Evolutionary conservation across 768 basidiomycete genomes (phyloP).

Genomic region (Grammothele lineata): DNA sequence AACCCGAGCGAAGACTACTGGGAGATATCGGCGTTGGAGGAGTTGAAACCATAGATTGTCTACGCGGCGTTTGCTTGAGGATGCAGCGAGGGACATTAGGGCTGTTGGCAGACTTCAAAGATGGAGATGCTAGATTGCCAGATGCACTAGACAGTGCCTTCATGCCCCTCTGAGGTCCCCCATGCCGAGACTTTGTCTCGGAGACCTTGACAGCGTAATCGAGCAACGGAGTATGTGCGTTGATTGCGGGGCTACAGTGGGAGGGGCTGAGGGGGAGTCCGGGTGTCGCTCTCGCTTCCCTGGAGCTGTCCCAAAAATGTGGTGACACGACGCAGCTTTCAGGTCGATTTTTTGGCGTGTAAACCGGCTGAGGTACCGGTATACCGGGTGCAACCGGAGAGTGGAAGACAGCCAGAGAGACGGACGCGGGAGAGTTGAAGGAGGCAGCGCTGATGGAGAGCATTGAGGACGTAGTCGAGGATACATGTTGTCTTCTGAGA

Average conservation of each 20-base stretch:
- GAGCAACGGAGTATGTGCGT: too few relatives aligned
- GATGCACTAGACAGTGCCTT: too few relatives aligned
- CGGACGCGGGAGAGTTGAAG: constrained; percentile 1
- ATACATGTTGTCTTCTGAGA: constrained; percentile 8
- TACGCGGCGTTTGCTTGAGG: too few relatives aligned
- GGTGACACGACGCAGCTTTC: constrained; percentile 11
- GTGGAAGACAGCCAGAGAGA: constrained; percentile 8
- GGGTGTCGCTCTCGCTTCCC: too few relatives aligned
- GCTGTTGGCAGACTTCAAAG: too few relatives aligned
- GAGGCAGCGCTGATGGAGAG: constrained; percentile 4
- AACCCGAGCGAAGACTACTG: neutral
- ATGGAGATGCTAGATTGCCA: neutral
- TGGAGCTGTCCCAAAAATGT: constrained; percentile 3
- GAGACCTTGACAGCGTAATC: too few relatives aligned
- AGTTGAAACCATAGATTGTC: too few relatives aligned
- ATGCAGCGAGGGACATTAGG: too few relatives aligned
- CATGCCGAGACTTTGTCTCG: too few relatives aligned
- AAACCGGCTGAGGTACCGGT: constrained; percentile 8
- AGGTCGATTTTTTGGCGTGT: constrained; percentile 3
- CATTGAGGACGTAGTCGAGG: constrained; percentile 4
- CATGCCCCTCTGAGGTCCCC: too few relatives aligned
- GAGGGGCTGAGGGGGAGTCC: neutral
- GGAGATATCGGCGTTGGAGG: neutral
- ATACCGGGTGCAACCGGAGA: constrained; percentile 4
- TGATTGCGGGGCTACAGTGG: too few relatives aligned